Evolutionary conservation across 78 protist genomes (phyloP).

Genomic region (Cyanophora paradoxa): DNA sequence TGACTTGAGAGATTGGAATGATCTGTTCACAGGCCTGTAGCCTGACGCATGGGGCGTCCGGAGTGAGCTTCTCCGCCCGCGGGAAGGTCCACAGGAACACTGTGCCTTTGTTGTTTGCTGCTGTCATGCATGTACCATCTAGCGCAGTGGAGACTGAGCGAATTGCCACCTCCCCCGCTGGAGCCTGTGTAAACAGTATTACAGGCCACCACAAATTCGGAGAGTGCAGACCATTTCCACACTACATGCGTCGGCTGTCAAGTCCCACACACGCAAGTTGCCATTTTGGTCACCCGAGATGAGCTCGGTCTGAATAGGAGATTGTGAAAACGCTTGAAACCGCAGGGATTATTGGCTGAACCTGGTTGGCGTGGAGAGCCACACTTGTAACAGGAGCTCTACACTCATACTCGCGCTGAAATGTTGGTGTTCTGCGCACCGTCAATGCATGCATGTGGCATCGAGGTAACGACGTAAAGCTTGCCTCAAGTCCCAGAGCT

Average conservation of each 20-base stretch:
- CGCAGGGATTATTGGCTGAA: background rate
- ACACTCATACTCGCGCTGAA: conserved; percentile 68
- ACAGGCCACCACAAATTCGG: background rate
- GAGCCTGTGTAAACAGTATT: background rate
- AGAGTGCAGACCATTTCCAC: conserved; percentile 43
- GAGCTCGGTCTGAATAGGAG: conserved; percentile 30
- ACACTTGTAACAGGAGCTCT: conserved; percentile 64
- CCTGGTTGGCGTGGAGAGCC: conserved; percentile 85
- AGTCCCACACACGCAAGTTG: conserved; percentile 81
- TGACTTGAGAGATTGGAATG: too few species aligned
- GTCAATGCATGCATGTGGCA: background rate
- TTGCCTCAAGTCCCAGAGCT: conserved; percentile 89
- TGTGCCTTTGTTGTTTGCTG: conserved; percentile 76
- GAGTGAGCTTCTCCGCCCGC: background rate
- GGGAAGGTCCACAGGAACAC: conserved; percentile 60
- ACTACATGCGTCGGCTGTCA: conserved; percentile 56
- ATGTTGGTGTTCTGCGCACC: conserved; percentile 55
- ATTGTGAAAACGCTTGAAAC: background rate
- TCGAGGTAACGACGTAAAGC: background rate
- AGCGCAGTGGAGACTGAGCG: conserved; percentile 56
- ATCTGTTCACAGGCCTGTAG: background rate
- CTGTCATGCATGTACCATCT: conserved; percentile 61
- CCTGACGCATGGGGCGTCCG: background rate
- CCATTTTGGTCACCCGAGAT: conserved; percentile 83
- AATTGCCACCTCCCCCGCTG: conserved; percentile 68